Evolutionary conservation across 2,329 filamentous ascomycete genomes (phyloP).

Genomic region (Trichoderma pleuroti): DNA sequence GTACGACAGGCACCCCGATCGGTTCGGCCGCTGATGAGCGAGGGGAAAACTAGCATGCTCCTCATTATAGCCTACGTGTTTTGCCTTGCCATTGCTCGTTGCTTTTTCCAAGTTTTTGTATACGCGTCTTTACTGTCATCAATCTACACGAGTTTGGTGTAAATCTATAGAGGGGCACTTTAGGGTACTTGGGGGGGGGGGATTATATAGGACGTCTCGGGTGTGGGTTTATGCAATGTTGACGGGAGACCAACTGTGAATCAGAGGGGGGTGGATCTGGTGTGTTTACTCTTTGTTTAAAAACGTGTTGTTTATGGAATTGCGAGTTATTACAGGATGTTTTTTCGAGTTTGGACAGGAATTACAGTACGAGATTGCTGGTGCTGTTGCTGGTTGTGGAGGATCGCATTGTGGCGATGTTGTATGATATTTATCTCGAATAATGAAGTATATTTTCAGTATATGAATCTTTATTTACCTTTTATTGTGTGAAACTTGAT

Average conservation of each 20-base stretch:
- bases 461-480: neutral
- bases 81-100: neutral
- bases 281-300: neutral
- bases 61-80: neutral
- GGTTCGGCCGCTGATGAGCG: constrained; percentile 41
- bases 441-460: neutral
- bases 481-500: neutral
- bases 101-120: neutral
- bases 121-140: neutral
- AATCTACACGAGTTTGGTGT: neutral
- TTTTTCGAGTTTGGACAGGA: neutral
- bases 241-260: neutral
- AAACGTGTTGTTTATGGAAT: neutral
- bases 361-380: neutral
- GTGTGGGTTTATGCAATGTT: neutral
- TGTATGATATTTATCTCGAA: neutral
- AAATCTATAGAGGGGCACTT: neutral
- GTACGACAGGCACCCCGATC: constrained; percentile 43
- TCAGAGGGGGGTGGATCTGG: neutral
- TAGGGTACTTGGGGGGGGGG: neutral
- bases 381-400: neutral
- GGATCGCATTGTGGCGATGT: neutral
- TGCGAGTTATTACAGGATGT: neutral
- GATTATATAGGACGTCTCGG: neutral
- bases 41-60: neutral